Base-by-base conservation (phyloP, 164 flowering plant species). In the Tetrastigma voinierianum region DNA sequence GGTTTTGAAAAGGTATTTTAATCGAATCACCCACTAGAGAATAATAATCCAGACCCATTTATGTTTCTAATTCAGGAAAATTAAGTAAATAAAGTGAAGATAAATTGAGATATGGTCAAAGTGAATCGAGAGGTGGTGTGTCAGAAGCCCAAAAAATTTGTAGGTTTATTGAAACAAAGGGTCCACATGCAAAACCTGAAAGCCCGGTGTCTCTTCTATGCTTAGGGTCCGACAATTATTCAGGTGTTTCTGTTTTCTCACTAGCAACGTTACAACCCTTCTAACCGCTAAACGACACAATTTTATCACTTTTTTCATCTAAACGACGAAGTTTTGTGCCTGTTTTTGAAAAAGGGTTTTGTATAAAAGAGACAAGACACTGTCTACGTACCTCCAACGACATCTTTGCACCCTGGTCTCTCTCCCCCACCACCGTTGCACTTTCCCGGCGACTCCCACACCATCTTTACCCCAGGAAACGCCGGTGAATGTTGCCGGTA, bases 401-500 rank as follows among this genome's bases (percentile, higher is more conserved):
- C 69, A 58, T 77, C 81, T 59, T 75, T 75, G 75, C 44, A 48
- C 44, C 67, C 72, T 51, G 67, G 78, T 66, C 78, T 60, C 44
- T 67, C n/a, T n/a, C n/a, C n/a, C 5, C 71, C 78, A 16, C 64
- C 76, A 23, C 59, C 80, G 57, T 68, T 72, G 49, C 65, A 24
- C 73, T 56, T 74, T 32, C 74, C 80, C 4, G 82, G 83, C 1
- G 81, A 82, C 63, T 77, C 83, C 83, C 80, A 76, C 62, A 59
- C 72, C 75, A 74, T 71, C 19, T 62, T 83, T 64, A 69, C 59
- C 3, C 70, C 75, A 13, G 77, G 66, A 45, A 73, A 49, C 10
- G 68, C 75, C 72, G 89, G 86, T 3, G 89, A 81, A 13, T 66
- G 70, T 66, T 83, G 77, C 61, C 78, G 79, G 67, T 46, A 77